Conservation (phyloP, 1,284 basidiomycete genomes). For the Schizopora paradoxa region DNA sequence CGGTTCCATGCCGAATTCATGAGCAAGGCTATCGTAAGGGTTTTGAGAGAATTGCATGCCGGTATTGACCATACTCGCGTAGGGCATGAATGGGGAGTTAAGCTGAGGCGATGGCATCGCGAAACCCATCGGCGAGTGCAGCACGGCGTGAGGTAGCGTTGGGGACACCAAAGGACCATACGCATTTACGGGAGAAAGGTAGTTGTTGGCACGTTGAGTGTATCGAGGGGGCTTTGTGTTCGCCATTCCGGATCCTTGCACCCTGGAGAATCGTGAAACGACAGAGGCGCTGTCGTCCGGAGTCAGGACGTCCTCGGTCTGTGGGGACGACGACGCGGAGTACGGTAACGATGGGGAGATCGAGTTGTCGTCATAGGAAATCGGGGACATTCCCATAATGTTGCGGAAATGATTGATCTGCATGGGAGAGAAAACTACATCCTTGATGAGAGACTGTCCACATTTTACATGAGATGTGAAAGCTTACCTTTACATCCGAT, state of each 20-base stretch:
- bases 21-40: slow-evolving; percentile 48
- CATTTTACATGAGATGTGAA: too few species aligned
- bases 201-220: too few species aligned
- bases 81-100: background rate
- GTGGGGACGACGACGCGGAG: background rate
- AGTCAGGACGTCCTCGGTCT: slow-evolving; percentile 3
- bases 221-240: too few species aligned
- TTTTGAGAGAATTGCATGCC: slow-evolving; percentile 18
- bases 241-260: too few species aligned
- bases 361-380: background rate
- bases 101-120: slow-evolving; percentile 4
- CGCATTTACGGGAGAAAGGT: too few species aligned
- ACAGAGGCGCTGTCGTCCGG: slow-evolving; percentile 3
- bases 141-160: too few species aligned
- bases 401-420: slow-evolving; percentile 5
- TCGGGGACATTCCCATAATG: slow-evolving; percentile 37
- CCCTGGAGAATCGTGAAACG: background rate
- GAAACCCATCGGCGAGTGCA: too few species aligned
- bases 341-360: background rate
- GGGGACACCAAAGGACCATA: too few species aligned
- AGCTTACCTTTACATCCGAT: slow-evolving; percentile 53
- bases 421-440: slow-evolving; percentile 2
- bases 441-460: background rate
- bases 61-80: slow-evolving; percentile 9
- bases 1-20: slow-evolving; percentile 68